These are phyloP conservation scores for Umbelopsis isabellina DNA, from an alignment of 192 early-diverging fungal genomes.

Conservation along the genomic window DNA sequence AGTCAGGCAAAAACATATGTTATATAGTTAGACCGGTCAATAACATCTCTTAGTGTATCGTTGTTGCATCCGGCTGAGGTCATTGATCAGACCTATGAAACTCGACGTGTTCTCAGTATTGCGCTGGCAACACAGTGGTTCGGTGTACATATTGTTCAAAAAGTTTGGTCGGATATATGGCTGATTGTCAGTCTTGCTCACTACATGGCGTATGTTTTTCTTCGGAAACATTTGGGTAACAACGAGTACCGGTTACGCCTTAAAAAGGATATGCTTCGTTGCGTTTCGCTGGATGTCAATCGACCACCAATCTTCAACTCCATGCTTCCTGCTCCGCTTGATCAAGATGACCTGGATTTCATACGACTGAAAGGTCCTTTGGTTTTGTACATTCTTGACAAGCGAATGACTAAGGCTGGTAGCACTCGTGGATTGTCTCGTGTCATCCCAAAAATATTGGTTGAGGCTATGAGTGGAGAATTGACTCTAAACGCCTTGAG, in stretches of 20 bases:
- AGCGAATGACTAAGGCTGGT: slow-evolving; percentile 77
- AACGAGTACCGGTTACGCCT: slow-evolving; percentile 89
- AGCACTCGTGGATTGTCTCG: slow-evolving; percentile 72
- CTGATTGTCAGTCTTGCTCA: slow-evolving; percentile 81
- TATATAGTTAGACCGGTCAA: neutral
- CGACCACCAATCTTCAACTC: slow-evolving; percentile 83
- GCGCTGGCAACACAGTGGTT: slow-evolving; percentile 94
- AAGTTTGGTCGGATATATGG: slow-evolving; percentile 86
- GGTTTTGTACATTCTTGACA: slow-evolving; percentile 92
- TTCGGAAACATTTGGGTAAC: slow-evolving; percentile 80
- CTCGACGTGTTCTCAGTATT: slow-evolving; percentile 68
- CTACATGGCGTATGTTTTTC: slow-evolving; percentile 73
- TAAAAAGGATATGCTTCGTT: slow-evolving; percentile 83
- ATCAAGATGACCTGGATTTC: slow-evolving; percentile 71
- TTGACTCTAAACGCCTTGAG: slow-evolving; percentile 59
- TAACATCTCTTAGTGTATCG: slow-evolving; percentile 26
- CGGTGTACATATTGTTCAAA: slow-evolving; percentile 79
- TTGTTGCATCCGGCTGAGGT: slow-evolving; percentile 73
- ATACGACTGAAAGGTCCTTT: slow-evolving; percentile 84
- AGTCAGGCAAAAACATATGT: neutral
- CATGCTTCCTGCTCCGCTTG: slow-evolving; percentile 51
- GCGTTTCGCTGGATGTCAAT: slow-evolving; percentile 83
- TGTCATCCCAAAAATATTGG: slow-evolving; percentile 79
- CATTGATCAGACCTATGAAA: slow-evolving; percentile 90
- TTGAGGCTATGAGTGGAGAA: slow-evolving; percentile 72